These are phyloP conservation scores for Litsea cubeba DNA, from an alignment of 164 flowering plant genomes.

Conservation along the genomic window DNA sequence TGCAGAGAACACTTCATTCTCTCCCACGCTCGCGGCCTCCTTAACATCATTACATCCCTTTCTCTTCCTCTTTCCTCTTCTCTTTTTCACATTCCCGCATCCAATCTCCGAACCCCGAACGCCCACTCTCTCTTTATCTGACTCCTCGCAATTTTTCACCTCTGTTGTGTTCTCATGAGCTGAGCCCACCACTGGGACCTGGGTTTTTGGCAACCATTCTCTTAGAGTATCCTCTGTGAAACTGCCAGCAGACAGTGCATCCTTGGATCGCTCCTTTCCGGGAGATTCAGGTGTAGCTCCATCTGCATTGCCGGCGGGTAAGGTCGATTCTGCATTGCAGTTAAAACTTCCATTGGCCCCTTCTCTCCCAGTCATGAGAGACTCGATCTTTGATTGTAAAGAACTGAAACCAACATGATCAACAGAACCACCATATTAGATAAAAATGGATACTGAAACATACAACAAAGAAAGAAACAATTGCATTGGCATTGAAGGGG, in stretches of 20 bases:
- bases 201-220: constrained; percentile 31
- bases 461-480: not conserved
- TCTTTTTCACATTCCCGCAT: constrained; percentile 34
- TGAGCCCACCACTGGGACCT: constrained; percentile 20
- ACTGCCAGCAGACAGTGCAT: constrained; percentile 29
- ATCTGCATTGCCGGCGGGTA: constrained; percentile 30
- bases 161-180: constrained; percentile 24
- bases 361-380: constrained; percentile 42
- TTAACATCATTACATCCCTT: constrained; percentile 41
- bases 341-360: constrained; percentile 12
- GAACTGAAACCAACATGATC: constrained; percentile 39
- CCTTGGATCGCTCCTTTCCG: constrained; percentile 23
- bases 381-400: constrained; percentile 60
- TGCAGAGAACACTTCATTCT: constrained; percentile 35
- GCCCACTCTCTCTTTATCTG: constrained; percentile 19
- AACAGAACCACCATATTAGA: not conserved
- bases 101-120: constrained; percentile 16
- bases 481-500: not conserved
- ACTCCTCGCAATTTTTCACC: constrained; percentile 14
- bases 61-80: constrained; percentile 79
- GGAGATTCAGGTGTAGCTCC: constrained; percentile 24
- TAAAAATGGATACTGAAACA: not conserved
- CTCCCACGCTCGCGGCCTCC: constrained; percentile 50
- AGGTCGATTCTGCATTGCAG: constrained; percentile 41
- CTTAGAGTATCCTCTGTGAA: constrained; percentile 50